Conservation (phyloP, 352 stramenopile species). For the Phytophthora pini region DNA sequence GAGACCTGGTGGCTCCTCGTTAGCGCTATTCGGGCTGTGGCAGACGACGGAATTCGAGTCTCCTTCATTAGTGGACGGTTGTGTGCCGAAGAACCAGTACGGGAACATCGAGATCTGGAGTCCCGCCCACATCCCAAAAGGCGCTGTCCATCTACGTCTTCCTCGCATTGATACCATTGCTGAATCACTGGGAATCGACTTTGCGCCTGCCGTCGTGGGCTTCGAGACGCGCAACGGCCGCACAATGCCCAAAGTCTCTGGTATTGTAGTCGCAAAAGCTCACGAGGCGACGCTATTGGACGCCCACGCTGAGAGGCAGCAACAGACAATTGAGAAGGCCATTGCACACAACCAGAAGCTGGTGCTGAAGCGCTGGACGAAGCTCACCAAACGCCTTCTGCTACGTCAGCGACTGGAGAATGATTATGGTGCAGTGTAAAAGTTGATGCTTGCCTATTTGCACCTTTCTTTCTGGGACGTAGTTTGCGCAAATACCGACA, state of each 20-base stretch:
- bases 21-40: conserved; percentile 78
- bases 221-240: conserved; percentile 77
- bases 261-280: conserved; percentile 67
- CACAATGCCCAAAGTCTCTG: conserved; percentile 72
- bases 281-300: conserved; percentile 64
- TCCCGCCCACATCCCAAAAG: conserved; percentile 60
- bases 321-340: conserved; percentile 73
- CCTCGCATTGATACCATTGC: conserved; percentile 72
- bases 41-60: conserved; percentile 71
- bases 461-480: conserved; percentile 1
- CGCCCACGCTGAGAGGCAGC: conserved; percentile 69
- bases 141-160: conserved; percentile 66
- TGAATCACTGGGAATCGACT: conserved; percentile 78
- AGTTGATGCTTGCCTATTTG: conserved; percentile 18
- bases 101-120: conserved; percentile 91
- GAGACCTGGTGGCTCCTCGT: conserved; percentile 3
- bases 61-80: conserved; percentile 58
- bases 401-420: conserved; percentile 77
- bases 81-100: conserved; percentile 85
- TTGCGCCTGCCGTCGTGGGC: conserved; percentile 77
- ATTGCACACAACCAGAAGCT: conserved; percentile 71
- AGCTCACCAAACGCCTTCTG: conserved; percentile 69
- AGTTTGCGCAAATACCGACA: conserved; percentile 1
- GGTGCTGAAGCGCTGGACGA: conserved; percentile 66
- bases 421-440: conserved; percentile 67